Evolutionary conservation across 1,139 yeast genomes (phyloP).

Genomic region (Candida mesenterica): DNA sequence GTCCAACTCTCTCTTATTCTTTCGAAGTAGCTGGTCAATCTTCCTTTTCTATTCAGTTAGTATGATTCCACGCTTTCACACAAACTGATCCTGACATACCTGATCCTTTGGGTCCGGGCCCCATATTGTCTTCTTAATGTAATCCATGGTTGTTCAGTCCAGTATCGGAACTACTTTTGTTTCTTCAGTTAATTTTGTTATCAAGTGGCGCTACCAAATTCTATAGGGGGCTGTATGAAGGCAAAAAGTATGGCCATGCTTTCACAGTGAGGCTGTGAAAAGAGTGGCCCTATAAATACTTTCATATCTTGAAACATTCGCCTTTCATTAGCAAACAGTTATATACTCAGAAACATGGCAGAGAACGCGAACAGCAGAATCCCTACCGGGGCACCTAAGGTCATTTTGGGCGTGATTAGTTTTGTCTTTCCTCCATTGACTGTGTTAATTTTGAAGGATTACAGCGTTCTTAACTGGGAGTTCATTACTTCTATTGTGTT

Average conservation of each 20-base stretch:
- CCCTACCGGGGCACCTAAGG: constrained; percentile 9
- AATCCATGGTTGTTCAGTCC: constrained; percentile 49
- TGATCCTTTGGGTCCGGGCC: constrained; percentile 97
- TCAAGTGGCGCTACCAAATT: no score
- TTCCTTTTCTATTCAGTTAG: constrained; percentile 57
- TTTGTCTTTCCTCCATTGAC: constrained; percentile 43
- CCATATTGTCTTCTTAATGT: constrained; percentile 79
- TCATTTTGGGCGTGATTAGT: constrained; percentile 33
- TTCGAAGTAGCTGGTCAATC: constrained; percentile 77
- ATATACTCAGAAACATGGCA: neutral
- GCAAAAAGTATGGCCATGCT: no score
- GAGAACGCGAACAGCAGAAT: neutral
- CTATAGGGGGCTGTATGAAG: no score
- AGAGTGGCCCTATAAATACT: no score
- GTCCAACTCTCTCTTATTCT: constrained; percentile 82
- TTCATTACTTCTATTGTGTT: constrained; percentile 34
- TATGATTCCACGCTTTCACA: no score
- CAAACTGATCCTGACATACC: no score
- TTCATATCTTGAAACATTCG: no score
- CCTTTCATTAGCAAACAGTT: no score
- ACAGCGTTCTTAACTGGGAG: constrained; percentile 33
- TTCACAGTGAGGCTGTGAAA: no score
- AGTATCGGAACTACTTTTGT: no score
- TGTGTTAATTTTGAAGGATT: constrained; percentile 28
- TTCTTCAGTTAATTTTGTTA: no score